phyloP scores from a whole-genome alignment of 2,329 filamentous ascomycete species.

The Trichoderma gracile region DNA sequence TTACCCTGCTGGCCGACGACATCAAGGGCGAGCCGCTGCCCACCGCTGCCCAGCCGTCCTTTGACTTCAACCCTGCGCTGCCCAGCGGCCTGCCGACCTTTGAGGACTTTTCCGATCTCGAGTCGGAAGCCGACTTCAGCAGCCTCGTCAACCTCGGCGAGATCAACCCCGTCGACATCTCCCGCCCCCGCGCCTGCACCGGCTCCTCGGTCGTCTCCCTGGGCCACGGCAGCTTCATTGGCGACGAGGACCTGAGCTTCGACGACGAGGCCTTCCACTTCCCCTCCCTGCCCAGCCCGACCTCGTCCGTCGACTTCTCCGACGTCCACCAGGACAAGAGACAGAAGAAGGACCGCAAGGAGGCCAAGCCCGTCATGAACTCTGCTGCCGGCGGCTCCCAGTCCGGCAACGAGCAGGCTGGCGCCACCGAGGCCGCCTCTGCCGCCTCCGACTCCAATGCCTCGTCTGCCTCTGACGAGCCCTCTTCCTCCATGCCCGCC shows the following conservation, averaged over 20 bases:
- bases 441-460: constrained; percentile 43
- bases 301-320: constrained; percentile 39
- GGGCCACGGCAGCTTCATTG: constrained; percentile 76
- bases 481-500: constrained; percentile 47
- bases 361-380: constrained; percentile 51
- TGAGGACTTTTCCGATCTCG: constrained; percentile 84
- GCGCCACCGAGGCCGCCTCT: constrained; percentile 40
- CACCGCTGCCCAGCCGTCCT: constrained; percentile 46
- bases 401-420: constrained; percentile 40
- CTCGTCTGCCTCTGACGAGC: constrained; percentile 49
- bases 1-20: constrained; percentile 67
- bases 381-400: constrained; percentile 39
- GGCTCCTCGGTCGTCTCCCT: constrained; percentile 67
- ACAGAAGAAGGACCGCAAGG: constrained; percentile 54
- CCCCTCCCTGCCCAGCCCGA: constrained; percentile 63
- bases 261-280: constrained; percentile 66
- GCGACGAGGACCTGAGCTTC: constrained; percentile 73
- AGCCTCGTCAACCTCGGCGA: constrained; percentile 67
- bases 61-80: constrained; percentile 55
- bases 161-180: constrained; percentile 56
- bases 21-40: constrained; percentile 54
- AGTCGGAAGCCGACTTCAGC: constrained; percentile 83
- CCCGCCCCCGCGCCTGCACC: constrained; percentile 68
- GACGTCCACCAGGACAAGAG: constrained; percentile 60
- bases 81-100: constrained; percentile 69